Conservation (phyloP, 768 basidiomycete genomes). For the Cystobasidium ongulense region DNA sequence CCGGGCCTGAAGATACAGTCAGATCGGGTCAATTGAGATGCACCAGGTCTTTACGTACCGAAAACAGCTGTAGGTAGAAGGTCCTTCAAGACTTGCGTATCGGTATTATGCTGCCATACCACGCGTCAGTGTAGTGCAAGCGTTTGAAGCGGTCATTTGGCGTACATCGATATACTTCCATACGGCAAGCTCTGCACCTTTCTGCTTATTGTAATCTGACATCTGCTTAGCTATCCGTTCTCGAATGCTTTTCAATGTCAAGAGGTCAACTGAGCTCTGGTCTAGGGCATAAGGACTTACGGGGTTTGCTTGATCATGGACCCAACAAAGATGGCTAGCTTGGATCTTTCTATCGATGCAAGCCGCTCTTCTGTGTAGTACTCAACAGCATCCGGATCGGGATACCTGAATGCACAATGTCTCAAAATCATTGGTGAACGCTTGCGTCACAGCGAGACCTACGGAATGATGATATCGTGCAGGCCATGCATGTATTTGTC, state of each 20-base stretch:
- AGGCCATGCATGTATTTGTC: slow-evolving; percentile 4
- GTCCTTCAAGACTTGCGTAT: background rate
- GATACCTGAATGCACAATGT: background rate
- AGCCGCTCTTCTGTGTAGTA: slow-evolving; percentile 18
- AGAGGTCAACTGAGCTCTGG: background rate
- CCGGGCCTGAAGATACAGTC: background rate
- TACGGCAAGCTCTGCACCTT: background rate
- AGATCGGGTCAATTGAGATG: background rate
- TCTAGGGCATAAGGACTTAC: background rate
- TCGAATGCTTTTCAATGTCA: background rate
- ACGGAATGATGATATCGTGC: slow-evolving; percentile 11
- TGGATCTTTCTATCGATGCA: background rate
- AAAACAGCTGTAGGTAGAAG: background rate
- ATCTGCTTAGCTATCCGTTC: slow-evolving; percentile 1
- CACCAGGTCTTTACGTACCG: background rate
- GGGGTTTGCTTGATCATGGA: slow-evolving; percentile 4
- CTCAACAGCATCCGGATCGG: slow-evolving; percentile 14
- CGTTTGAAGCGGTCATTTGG: background rate
- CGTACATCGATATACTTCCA: background rate
- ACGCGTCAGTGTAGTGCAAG: background rate
- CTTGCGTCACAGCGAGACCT: background rate
- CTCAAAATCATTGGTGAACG: background rate
- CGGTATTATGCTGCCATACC: background rate
- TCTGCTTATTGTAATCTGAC: background rate
- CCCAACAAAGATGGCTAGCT: slow-evolving; percentile 23